phyloP scores from a whole-genome alignment of 73 alveolate species.

The Paramecium tetraurelia region DNA sequence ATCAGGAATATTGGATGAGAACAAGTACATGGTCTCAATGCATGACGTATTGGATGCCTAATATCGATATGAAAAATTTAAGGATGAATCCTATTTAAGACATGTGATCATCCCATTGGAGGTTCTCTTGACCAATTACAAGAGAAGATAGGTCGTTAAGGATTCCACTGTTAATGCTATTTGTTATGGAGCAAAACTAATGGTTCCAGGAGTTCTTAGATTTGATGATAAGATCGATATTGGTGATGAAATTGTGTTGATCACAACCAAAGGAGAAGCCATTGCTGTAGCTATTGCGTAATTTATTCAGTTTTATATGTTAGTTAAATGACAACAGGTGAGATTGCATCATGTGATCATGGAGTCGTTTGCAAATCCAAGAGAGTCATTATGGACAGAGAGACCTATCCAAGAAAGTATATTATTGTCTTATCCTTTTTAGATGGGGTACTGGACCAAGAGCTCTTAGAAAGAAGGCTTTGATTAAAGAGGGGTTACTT shows the following conservation, averaged over 20 bases:
- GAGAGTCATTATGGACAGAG: slow-evolving; percentile 99
- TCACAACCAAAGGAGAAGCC: slow-evolving; percentile 99
- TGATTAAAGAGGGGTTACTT: slow-evolving; percentile 96
- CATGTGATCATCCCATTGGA: slow-evolving; percentile 98
- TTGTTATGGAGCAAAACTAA: slow-evolving; percentile 99
- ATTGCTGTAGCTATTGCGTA: slow-evolving; percentile 96
- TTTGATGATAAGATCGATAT: slow-evolving; percentile 96
- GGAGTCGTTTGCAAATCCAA: slow-evolving; percentile 97
- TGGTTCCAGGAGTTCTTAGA: slow-evolving; percentile 99
- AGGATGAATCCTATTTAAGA: slow-evolving; percentile 96
- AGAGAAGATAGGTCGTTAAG: slow-evolving; percentile 97
- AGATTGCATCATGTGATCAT: slow-evolving; percentile 98
- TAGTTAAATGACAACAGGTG: slow-evolving; percentile 95
- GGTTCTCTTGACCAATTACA: slow-evolving; percentile 91
- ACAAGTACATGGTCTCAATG: slow-evolving; percentile 97
- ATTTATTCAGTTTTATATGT: background rate
- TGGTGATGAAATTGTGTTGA: slow-evolving; percentile 95
- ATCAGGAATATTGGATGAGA: slow-evolving; percentile 93
- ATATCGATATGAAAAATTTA: slow-evolving; percentile 89
- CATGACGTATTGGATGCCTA: slow-evolving; percentile 99
- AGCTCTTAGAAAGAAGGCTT: slow-evolving; percentile 93
- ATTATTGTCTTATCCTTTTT: background rate
- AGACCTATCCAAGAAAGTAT: slow-evolving; percentile 94
- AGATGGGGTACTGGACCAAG: slow-evolving; percentile 99
- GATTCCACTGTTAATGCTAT: slow-evolving; percentile 98